A percentile compares a stretch with the other conserved stretches of the same genome.
Evolutionary conservation across 768 basidiomycete genomes (phyloP).

Genomic region (Suillus luteus): DNA sequence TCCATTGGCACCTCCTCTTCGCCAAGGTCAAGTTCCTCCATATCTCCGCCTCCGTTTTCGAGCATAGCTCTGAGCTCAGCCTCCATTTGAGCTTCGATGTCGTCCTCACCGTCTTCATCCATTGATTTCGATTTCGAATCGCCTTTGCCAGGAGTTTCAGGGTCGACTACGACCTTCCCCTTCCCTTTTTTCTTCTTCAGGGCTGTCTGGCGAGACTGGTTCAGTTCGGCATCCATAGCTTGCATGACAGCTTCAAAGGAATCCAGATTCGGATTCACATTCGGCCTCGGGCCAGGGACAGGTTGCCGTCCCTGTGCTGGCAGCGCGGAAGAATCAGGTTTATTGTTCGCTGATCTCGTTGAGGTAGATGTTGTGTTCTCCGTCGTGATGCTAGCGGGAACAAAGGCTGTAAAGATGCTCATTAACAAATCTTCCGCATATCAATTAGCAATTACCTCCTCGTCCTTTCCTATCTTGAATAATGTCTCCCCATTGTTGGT

Average conservation of each 20-base stretch:
- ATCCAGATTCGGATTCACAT: slow-evolving; percentile 70
- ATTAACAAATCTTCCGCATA: background rate
- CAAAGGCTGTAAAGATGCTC: slow-evolving; percentile 48
- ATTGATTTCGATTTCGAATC: slow-evolving; percentile 39
- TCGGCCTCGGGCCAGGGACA: slow-evolving; percentile 40
- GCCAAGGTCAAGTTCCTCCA: slow-evolving; percentile 55
- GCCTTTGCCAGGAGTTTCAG: slow-evolving; percentile 46
- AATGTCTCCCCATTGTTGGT: slow-evolving; percentile 90
- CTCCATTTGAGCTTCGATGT: slow-evolving; percentile 89
- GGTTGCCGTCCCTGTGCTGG: slow-evolving; percentile 21
- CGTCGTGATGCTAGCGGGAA: slow-evolving; percentile 41
- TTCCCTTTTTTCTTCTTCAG: slow-evolving; percentile 16
- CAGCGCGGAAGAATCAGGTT: background rate
- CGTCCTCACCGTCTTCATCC: slow-evolving; percentile 42
- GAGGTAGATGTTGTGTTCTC: slow-evolving; percentile 14
- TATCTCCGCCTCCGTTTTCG: slow-evolving; percentile 40
- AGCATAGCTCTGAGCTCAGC: slow-evolving; percentile 74
- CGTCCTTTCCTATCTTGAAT: slow-evolving; percentile 72
- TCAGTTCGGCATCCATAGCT: slow-evolving; percentile 88
- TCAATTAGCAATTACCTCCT: slow-evolving; percentile 64
- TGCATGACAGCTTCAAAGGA: slow-evolving; percentile 97
- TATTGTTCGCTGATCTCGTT: background rate
- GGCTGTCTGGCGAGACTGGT: slow-evolving; percentile 40
- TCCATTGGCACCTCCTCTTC: slow-evolving; percentile 57
- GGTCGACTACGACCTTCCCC: slow-evolving; percentile 17